Conservation (phyloP, 441 rosid species). For the Bocquillonia castaneifolia region DNA sequence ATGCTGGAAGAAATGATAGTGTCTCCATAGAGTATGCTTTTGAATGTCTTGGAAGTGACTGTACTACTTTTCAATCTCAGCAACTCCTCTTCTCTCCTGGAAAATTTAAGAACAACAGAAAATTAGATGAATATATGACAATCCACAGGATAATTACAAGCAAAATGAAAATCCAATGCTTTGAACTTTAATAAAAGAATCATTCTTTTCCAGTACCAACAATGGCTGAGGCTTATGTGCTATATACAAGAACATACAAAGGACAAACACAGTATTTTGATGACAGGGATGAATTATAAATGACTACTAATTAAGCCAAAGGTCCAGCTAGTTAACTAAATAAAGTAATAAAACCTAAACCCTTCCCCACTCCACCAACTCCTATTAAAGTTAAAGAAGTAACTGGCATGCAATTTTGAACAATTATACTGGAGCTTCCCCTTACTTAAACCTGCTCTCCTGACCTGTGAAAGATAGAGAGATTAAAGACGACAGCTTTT, state of each 20-base stretch:
- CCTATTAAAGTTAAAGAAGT: conserved; percentile 1
- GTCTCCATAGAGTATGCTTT: conserved; percentile 36
- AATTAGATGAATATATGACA: neutral
- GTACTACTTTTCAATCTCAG: conserved; percentile 12
- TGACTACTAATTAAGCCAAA: neutral
- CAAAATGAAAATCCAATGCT: neutral
- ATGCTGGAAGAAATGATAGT: conserved; percentile 22
- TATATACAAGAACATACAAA: neutral
- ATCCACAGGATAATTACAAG: too few species aligned
- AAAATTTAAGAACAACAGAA: conserved; percentile 1
- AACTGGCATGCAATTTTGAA: too few species aligned
- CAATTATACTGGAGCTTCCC: too few species aligned
- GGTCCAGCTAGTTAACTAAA: neutral
- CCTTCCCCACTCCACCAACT: conserved; percentile 2
- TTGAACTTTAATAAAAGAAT: neutral
- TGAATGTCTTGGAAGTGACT: conserved; percentile 4
- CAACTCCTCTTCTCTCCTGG: conserved; percentile 27
- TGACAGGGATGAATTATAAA: too few species aligned
- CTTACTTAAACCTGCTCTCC: too few species aligned
- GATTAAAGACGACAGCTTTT: neutral
- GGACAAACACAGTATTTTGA: neutral
- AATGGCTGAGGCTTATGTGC: neutral
- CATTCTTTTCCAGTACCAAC: neutral
- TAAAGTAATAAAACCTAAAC: neutral
- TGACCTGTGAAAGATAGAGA: neutral